A percentile compares a stretch with the other conserved stretches of the same genome.
These are phyloP conservation scores for Phaeosphaeria sp. DNA, from an alignment of 2,329 filamentous ascomycete species.

Conservation along the genomic window DNA sequence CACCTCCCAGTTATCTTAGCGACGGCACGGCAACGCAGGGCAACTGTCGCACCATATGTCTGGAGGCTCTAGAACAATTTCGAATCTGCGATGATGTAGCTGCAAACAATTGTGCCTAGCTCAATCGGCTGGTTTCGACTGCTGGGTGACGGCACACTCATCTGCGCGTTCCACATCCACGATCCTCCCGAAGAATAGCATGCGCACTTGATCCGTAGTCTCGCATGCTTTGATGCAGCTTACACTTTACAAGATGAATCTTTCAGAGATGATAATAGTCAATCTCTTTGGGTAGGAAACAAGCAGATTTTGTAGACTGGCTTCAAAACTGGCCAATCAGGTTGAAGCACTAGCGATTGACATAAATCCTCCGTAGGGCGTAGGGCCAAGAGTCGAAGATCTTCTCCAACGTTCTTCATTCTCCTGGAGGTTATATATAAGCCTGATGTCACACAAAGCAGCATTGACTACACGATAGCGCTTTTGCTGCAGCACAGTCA, in stretches of 20 bases:
- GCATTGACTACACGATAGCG: background rate
- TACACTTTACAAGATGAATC: background rate
- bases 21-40: background rate
- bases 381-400: background rate
- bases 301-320: background rate
- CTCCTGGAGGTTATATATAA: background rate
- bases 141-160: background rate
- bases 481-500: too few species aligned
- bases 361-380: slow-evolving; percentile 2
- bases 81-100: background rate
- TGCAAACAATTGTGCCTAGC: background rate
- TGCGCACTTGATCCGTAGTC: too few species aligned
- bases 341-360: background rate
- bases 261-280: background rate
- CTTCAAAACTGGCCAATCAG: background rate
- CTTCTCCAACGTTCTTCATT: background rate
- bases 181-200: too few species aligned
- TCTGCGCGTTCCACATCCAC: too few species aligned
- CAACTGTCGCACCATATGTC: background rate
- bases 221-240: background rate
- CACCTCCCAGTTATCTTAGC: background rate
- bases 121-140: background rate
- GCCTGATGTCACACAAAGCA: background rate
- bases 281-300: background rate
- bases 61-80: background rate